phyloP scores from a whole-genome alignment of 257 asterid genomes.

The Handroanthus guayacan region DNA sequence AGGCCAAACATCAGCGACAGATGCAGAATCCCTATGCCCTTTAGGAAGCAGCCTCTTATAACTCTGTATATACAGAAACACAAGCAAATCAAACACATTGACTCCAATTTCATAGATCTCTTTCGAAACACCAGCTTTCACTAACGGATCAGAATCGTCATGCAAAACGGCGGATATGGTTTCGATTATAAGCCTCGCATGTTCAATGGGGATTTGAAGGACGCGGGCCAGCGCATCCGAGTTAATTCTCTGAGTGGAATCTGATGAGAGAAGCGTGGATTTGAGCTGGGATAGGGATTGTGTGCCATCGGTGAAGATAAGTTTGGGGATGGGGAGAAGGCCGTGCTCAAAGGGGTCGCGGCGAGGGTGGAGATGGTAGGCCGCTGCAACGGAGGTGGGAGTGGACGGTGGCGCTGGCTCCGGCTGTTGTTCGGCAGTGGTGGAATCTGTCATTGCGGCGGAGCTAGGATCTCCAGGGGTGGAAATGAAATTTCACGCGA shows the following conservation, averaged over 20 bases:
- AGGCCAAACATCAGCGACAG: slow-evolving; percentile 98
- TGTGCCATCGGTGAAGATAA: slow-evolving; percentile 74
- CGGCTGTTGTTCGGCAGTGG: slow-evolving; percentile 37
- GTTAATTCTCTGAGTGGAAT: slow-evolving; percentile 52
- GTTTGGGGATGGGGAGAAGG: slow-evolving; percentile 79
- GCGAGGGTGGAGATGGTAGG: slow-evolving; percentile 68
- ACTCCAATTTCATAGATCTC: slow-evolving; percentile 71
- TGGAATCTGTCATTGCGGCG: slow-evolving; percentile 52
- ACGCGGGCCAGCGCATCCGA: slow-evolving; percentile 49
- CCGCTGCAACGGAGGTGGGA: slow-evolving; percentile 37
- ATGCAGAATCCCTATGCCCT: slow-evolving; percentile 89
- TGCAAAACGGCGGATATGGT: slow-evolving; percentile 66
- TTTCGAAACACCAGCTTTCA: slow-evolving; percentile 44
- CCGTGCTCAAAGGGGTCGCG: slow-evolving; percentile 94
- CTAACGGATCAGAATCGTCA: slow-evolving; percentile 67
- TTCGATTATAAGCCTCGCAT: slow-evolving; percentile 75
- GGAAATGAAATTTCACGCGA: slow-evolving; percentile 20
- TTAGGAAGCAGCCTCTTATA: slow-evolving; percentile 89
- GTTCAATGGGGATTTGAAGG: slow-evolving; percentile 69
- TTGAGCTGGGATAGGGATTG: slow-evolving; percentile 73
- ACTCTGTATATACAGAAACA: slow-evolving; percentile 77
- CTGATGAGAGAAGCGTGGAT: slow-evolving; percentile 64
- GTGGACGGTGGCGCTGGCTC: slow-evolving; percentile 42
- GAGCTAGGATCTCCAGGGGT: slow-evolving; percentile 42
- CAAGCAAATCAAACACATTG: slow-evolving; percentile 75